Evolutionary conservation across 83 land plant genomes (phyloP), one percentile per base, ranked within the genome.

Genomic region (Thuja plicata): DNA sequence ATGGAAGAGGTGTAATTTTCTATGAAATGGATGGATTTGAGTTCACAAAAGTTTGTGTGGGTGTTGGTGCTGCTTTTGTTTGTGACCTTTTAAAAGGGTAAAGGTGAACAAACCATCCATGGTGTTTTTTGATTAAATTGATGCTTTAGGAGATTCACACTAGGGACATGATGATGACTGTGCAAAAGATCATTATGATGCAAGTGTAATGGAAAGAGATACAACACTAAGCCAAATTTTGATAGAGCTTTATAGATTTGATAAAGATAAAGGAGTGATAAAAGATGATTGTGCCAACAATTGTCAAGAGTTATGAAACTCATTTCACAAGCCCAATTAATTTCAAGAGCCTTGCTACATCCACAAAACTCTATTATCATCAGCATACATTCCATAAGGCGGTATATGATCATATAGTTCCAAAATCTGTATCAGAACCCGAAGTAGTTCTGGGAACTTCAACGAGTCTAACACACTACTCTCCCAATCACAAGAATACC

Each of bases 1-100:
- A 98, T 88, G 99, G 99, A 98, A 93, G 99, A 30, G 99, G 98
- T 84, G 99, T 98, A 82, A 98, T 98, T 38, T 98, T 98, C 88
- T 98, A 98, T 89, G 99, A 98, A 92, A 98, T 98, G 99, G 99
- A 98, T 55, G 99, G 99, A 27, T 97, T 98, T 54, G 99, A 98
- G 89, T 98, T 98, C 91, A 98, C 96, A 71, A 98, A 98, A 90
- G 94, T 98, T 45, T 89, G 97, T 34, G 99, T 98, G 88, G 99
- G 99, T 70, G 99, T 98, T 91, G 99, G 99, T 84, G 96, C 99
- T 87, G 97, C 99, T 88, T 96, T 98, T 88, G 93, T 98, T 34
- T 94, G 99, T 40, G 99, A 98, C 91, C 95, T 98, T 82, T 98
- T 89, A 96, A 95, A 92, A 95, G 99, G 90, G 99, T 98, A 9